Evolutionary conservation across 352 stramenopile species (phyloP), one percentile per base, ranked within the genome.

Genomic region (Ophiocytium majus): DNA sequence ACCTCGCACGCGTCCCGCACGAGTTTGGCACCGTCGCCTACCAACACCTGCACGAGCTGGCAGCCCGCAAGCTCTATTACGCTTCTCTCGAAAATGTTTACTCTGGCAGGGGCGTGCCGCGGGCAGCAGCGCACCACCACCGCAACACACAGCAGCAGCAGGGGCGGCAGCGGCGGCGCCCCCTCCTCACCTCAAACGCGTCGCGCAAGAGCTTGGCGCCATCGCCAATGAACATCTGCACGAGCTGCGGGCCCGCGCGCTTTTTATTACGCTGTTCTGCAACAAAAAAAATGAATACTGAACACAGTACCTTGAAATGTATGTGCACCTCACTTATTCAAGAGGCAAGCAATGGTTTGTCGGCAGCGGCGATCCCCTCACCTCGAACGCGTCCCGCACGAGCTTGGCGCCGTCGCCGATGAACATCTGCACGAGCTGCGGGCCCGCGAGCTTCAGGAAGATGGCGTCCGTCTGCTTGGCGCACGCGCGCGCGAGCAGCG

Each of bases 211-310:
- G 91, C 91, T 98, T 99, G 17, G 97, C 96, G 35, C 97, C 97
- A 83, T 99, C 97, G 81, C 97, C 97, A 87, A 99, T 99, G 87
- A 98, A 99, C 96, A 99, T 99, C 86, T 94, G 91, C 43, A 99
- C 97, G 34, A 99, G 91, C 89, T 99, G 95, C n/a, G 97, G 96
- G 10, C 95, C 97, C 0, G 96, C 96, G 63, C 99, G 90, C 91
- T 99, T 99, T 34, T n/a, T n/a, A n/a, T n/a, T n/a, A n/a, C n/a
- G n/a, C n/a, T n/a, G n/a, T n/a, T n/a, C n/a, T n/a, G n/a, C n/a
- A n/a, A n/a, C n/a, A 99, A 89, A 90, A 99, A 99, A 63, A 99
- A 96, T 0, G 96, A 96, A 57, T 57, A 57, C 14, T 57, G 5
- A 57, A 5, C 43, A 5, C 14, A 5, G 5, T 14, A 57, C 43